These are phyloP conservation scores for Copromyces sp. DNA, from an alignment of 495 filamentous ascomycete species.

Conservation along the genomic window DNA sequence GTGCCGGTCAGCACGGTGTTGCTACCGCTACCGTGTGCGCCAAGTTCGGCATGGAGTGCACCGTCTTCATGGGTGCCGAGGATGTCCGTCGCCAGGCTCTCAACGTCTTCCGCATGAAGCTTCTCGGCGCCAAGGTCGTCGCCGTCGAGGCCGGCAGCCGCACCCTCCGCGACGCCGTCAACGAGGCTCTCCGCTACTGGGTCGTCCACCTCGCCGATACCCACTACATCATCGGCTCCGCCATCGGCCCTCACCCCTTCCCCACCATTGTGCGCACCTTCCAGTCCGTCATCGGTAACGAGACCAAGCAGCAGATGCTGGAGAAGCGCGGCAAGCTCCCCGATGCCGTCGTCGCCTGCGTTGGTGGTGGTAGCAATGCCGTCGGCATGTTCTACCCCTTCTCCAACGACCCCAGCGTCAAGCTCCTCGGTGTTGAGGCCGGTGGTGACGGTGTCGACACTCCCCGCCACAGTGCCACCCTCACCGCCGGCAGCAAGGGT, in stretches of 20 bases:
- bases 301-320: slow-evolving; percentile 84
- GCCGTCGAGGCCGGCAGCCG: slow-evolving; percentile 76
- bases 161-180: slow-evolving; percentile 90
- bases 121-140: slow-evolving; percentile 83
- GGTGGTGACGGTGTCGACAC: slow-evolving; percentile 95
- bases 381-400: slow-evolving; percentile 97
- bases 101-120: slow-evolving; percentile 93
- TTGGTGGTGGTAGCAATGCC: slow-evolving; percentile 87
- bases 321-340: slow-evolving; percentile 76
- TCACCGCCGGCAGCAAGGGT: slow-evolving; percentile 79
- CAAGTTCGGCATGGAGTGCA: slow-evolving; percentile 93
- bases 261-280: slow-evolving; percentile 93
- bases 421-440: slow-evolving; percentile 87
- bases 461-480: slow-evolving; percentile 73
- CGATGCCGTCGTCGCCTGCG: slow-evolving; percentile 92
- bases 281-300: slow-evolving; percentile 85
- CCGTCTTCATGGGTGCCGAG: slow-evolving; percentile 92
- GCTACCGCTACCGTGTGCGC: slow-evolving; percentile 93
- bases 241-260: slow-evolving; percentile 92
- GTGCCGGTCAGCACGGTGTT: slow-evolving; percentile 94
- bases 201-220: slow-evolving; percentile 78
- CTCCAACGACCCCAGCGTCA: slow-evolving; percentile 70
- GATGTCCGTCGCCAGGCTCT: slow-evolving; percentile 88
- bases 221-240: slow-evolving; percentile 92
- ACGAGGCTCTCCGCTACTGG: slow-evolving; percentile 86